Conservation (phyloP, 352 stramenopile genomes). For the Phytopythium montanum region DNA sequence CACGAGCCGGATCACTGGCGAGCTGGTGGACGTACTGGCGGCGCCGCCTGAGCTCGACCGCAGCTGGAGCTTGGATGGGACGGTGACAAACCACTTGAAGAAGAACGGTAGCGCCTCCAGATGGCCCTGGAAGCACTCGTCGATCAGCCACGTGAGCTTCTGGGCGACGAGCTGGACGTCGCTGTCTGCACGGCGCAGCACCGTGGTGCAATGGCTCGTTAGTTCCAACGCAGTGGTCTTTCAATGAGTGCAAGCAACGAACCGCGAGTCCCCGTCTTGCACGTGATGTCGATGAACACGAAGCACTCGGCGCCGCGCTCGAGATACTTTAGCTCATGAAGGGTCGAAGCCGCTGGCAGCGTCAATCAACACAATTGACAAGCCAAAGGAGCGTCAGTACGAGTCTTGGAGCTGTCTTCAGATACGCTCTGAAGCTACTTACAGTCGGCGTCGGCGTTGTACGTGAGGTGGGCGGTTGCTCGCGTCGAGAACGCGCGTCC, state of each 20-base stretch:
- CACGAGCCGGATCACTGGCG: constrained; percentile 55
- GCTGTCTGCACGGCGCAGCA: constrained; percentile 24
- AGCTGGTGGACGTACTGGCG: constrained; percentile 10
- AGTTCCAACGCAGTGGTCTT: background rate
- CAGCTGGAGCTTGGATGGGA: constrained; percentile 49
- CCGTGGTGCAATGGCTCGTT: background rate
- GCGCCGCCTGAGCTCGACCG: constrained; percentile 21
- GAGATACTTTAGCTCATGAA: constrained; percentile 73
- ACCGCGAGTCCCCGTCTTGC: constrained; percentile 51
- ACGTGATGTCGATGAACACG: constrained; percentile 54
- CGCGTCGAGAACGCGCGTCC: constrained; percentile 48
- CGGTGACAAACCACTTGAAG: constrained; percentile 60
- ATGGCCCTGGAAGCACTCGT: constrained; percentile 51
- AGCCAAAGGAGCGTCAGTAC: background rate
- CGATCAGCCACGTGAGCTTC: constrained; percentile 48
- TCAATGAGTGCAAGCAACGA: background rate
- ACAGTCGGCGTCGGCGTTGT: constrained; percentile 76
- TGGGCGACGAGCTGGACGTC: constrained; percentile 41
- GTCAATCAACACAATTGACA: background rate
- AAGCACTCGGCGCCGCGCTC: constrained; percentile 71
- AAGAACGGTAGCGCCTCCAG: constrained; percentile 55
- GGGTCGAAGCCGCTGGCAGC: constrained; percentile 41
- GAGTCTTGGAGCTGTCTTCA: background rate
- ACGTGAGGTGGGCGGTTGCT: constrained; percentile 47
- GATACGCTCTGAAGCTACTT: constrained; percentile 8